These are phyloP conservation scores for Conoideocrella luteorostrata DNA, from an alignment of 2,329 filamentous ascomycete species.

Conservation along the genomic window DNA sequence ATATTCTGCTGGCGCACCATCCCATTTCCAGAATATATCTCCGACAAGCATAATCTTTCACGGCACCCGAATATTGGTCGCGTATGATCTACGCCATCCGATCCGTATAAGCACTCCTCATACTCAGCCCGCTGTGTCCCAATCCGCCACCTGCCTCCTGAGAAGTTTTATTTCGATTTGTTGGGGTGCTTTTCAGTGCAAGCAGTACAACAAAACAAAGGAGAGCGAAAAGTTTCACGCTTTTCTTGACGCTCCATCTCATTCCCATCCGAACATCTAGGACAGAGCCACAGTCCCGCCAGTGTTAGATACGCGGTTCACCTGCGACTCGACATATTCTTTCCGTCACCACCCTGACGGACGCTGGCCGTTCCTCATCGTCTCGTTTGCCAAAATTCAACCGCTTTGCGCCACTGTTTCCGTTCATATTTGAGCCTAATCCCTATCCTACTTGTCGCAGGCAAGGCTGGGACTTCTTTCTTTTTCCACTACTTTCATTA, in stretches of 20 bases:
- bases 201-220: background rate
- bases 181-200: too few species aligned
- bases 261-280: background rate
- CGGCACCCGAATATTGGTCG: background rate
- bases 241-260: too few species aligned
- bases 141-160: background rate
- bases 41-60: background rate
- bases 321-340: background rate
- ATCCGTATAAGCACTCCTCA: background rate
- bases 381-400: background rate
- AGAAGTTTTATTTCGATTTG: too few species aligned
- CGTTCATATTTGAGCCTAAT: slow-evolving; percentile 12
- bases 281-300: slow-evolving; percentile 3
- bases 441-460: slow-evolving; percentile 12
- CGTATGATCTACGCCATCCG: background rate
- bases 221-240: too few species aligned
- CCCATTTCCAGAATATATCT: background rate
- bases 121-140: background rate
- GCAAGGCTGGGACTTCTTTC: slow-evolving; percentile 8
- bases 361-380: background rate
- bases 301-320: slow-evolving; percentile 1
- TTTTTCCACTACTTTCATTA: slow-evolving; percentile 13
- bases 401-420: slow-evolving; percentile 4
- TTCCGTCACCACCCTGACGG: background rate
- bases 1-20: background rate